Conservation (phyloP, 192 early-diverging fungal species). For the Coemansia sp. region DNA sequence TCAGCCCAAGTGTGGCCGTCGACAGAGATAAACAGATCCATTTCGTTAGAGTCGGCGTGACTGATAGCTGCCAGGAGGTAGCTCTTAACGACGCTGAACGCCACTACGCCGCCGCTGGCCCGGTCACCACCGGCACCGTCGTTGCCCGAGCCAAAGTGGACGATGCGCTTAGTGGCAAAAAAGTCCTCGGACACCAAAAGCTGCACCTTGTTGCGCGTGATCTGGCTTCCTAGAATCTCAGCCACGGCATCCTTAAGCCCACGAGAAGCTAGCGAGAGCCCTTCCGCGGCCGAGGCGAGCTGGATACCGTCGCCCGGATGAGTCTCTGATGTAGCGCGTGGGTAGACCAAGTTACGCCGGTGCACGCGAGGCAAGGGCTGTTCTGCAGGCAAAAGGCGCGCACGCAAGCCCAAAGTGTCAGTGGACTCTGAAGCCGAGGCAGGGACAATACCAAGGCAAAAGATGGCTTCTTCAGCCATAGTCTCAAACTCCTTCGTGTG, state of each 20-base stretch:
- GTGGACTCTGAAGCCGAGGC: conserved; percentile 14
- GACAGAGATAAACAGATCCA: conserved; percentile 64
- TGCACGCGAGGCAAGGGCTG: not conserved
- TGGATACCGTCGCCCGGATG: conserved; percentile 9
- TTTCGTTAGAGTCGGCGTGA: conserved; percentile 54
- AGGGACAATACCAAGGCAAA: conserved; percentile 61
- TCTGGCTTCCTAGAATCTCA: conserved; percentile 27
- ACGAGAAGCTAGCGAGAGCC: conserved; percentile 1
- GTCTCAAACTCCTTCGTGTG: conserved; percentile 62
- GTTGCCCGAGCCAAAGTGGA: conserved; percentile 60
- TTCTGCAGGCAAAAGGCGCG: conserved; percentile 1
- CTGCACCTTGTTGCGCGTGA: conserved; percentile 20
- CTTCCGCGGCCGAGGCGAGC: not conserved
- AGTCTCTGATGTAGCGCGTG: conserved; percentile 5
- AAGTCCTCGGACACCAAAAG: conserved; percentile 77
- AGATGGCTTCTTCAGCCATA: conserved; percentile 65
- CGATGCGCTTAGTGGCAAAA: conserved; percentile 58
- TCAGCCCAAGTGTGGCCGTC: conserved; percentile 67
- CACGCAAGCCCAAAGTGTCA: conserved; percentile 3
- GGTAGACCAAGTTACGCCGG: not conserved
- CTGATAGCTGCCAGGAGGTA: conserved; percentile 72
- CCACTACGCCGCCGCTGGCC: conserved; percentile 67
- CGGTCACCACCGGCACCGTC: conserved; percentile 50
- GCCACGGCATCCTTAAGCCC: conserved; percentile 12
- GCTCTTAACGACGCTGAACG: conserved; percentile 65